A percentile compares a stretch with the other conserved stretches of the same genome.
Evolutionary conservation across 371 early-diverging fungal genomes (phyloP).

Genomic region (Polyrhizophydium stewartii): DNA sequence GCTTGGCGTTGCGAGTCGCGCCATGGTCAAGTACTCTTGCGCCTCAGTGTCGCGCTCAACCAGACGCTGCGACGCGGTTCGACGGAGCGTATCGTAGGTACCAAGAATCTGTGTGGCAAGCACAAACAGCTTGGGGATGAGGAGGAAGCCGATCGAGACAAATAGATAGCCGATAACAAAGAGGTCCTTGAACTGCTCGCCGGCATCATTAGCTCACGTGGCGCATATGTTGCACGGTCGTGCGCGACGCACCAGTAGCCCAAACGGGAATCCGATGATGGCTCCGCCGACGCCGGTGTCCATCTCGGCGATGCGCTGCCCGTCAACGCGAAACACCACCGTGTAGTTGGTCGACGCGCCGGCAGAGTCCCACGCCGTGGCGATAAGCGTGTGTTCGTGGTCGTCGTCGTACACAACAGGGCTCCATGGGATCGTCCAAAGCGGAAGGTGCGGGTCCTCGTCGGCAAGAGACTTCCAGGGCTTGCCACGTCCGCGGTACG

Average conservation of each 20-base stretch:
- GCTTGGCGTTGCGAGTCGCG: background rate
- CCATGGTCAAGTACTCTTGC: background rate
- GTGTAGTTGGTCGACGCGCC: slow-evolving; percentile 42
- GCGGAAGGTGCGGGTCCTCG: slow-evolving; percentile 49
- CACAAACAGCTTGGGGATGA: slow-evolving; percentile 26
- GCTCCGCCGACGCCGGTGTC: slow-evolving; percentile 68
- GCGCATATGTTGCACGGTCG: background rate
- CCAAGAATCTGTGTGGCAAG: background rate
- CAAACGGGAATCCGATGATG: slow-evolving; percentile 62
- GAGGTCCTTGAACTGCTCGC: slow-evolving; percentile 24
- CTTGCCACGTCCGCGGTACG: slow-evolving; percentile 33
- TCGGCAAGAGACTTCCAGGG: slow-evolving; percentile 21
- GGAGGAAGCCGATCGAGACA: slow-evolving; percentile 20
- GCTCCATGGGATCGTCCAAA: slow-evolving; percentile 72
- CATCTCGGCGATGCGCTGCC: slow-evolving; percentile 43
- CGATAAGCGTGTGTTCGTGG: slow-evolving; percentile 51
- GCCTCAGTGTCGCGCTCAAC: slow-evolving; percentile 8
- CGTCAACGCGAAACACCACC: slow-evolving; percentile 61
- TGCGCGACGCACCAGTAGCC: slow-evolving; percentile 13
- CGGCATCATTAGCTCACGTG: background rate
- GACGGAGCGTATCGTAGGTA: slow-evolving; percentile 12
- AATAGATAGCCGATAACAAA: slow-evolving; percentile 29
- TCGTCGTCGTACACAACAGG: slow-evolving; percentile 59
- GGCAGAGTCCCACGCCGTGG: slow-evolving; percentile 50
- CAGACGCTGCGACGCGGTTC: slow-evolving; percentile 8